phyloP scores from a whole-genome alignment of 2,329 filamentous ascomycete species.

The Exophiala calicioides region DNA sequence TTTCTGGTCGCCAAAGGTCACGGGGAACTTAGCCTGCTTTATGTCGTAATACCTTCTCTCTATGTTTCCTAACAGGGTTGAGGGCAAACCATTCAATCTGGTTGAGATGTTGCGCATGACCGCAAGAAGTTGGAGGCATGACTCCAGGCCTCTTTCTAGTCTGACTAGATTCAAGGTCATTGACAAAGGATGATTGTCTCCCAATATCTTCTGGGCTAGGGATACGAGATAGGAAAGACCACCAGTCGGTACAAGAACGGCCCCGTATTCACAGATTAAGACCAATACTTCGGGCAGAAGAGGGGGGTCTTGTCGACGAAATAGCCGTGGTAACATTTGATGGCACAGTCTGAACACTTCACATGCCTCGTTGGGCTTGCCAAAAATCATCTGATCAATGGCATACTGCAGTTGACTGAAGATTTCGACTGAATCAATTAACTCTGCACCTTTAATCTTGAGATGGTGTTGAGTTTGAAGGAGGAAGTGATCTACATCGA shows the following conservation, averaged over 20 bases:
- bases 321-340: too few relatives aligned
- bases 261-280: not conserved
- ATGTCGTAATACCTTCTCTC: too few relatives aligned
- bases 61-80: not conserved
- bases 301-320: not conserved
- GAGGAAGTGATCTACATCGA: constrained; percentile 7
- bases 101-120: constrained; percentile 2
- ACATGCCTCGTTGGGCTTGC: too few relatives aligned
- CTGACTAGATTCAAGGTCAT: constrained; percentile 6
- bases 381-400: too few relatives aligned
- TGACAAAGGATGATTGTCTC: constrained; percentile 5
- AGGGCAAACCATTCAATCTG: not conserved
- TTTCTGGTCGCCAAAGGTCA: too few relatives aligned
- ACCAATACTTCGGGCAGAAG: not conserved
- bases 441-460: not conserved
- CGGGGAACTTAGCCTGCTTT: too few relatives aligned
- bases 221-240: constrained; percentile 1
- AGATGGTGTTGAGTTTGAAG: not conserved
- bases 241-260: not conserved
- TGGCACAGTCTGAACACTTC: too few relatives aligned
- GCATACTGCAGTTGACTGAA: too few relatives aligned
- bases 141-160: not conserved
- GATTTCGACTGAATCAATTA: not conserved
- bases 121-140: not conserved
- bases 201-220: constrained; percentile 7